phyloP scores from a whole-genome alignment of 1,284 basidiomycete species.

The Ceratobasidium sp. region DNA sequence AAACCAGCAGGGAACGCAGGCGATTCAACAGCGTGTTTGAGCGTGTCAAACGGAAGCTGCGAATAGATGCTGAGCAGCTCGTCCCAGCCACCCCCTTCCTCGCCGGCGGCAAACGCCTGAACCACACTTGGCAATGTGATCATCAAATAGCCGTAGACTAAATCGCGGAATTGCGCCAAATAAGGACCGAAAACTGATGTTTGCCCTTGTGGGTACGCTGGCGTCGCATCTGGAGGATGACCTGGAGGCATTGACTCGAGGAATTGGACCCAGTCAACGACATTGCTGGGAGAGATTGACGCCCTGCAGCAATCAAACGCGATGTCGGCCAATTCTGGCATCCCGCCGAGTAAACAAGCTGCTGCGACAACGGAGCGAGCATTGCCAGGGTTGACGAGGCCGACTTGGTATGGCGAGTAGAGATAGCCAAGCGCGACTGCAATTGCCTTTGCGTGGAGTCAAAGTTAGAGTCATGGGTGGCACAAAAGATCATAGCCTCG shows the following conservation, averaged over 20 bases:
- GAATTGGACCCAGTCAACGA: constrained; percentile 82
- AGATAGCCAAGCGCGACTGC: constrained; percentile 85
- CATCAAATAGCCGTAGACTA: constrained; percentile 82
- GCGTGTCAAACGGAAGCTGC: constrained; percentile 83
- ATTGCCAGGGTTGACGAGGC: constrained; percentile 77
- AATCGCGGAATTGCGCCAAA: constrained; percentile 74
- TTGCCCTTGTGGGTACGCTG: constrained; percentile 32
- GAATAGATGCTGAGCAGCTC: constrained; percentile 78
- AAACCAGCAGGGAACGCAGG: constrained; percentile 68
- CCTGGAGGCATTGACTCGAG: constrained; percentile 69
- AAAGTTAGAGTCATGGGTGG: constrained; percentile 49
- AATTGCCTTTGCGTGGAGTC: constrained; percentile 69
- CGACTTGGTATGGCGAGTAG: constrained; percentile 78
- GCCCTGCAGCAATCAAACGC: constrained; percentile 82
- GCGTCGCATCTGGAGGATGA: constrained; percentile 40
- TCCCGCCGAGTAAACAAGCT: constrained; percentile 83
- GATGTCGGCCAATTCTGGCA: constrained; percentile 83
- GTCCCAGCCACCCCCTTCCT: constrained; percentile 60
- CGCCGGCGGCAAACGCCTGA: constrained; percentile 55
- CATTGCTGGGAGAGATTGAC: constrained; percentile 78
- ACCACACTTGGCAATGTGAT: constrained; percentile 76
- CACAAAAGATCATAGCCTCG: constrained; percentile 53
- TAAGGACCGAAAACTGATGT: constrained; percentile 79
- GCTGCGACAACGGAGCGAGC: constrained; percentile 85
- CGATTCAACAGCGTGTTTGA: constrained; percentile 82